Evolutionary conservation across 192 early-diverging fungal species (phyloP).

Genomic region (Coemansia sp.): DNA sequence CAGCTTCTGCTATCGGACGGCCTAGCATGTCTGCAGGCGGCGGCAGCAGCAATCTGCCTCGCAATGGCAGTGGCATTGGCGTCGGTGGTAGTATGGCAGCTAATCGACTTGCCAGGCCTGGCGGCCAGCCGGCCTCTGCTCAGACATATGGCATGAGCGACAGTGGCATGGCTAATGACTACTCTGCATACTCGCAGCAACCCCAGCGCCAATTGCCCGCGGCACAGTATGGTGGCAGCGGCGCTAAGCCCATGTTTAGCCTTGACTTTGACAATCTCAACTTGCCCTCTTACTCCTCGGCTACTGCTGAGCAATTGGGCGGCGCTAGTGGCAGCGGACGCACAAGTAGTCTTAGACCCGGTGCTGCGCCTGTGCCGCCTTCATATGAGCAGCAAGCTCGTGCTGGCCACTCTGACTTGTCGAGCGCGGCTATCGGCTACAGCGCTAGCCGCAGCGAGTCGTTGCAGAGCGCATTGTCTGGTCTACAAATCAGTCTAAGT

Average conservation of each 20-base stretch:
- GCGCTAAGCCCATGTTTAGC: constrained; percentile 43
- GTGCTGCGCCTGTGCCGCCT: neutral
- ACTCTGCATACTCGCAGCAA: constrained; percentile 12
- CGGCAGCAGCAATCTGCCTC: neutral
- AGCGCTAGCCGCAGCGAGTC: constrained; percentile 23
- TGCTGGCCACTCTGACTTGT: constrained; percentile 16
- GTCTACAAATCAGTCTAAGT: constrained; percentile 15
- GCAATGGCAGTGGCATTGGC: constrained; percentile 15
- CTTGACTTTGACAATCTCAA: constrained; percentile 59
- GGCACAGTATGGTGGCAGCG: constrained; percentile 16
- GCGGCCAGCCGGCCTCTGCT: constrained; percentile 6
- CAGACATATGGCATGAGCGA: neutral
- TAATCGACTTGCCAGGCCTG: constrained; percentile 19
- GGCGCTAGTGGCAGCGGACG: constrained; percentile 15
- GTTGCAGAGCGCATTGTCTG: constrained; percentile 19
- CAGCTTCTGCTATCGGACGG: constrained; percentile 18
- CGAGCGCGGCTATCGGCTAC: constrained; percentile 40
- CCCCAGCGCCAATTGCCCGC: constrained; percentile 14
- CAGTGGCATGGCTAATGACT: neutral
- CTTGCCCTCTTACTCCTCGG: constrained; percentile 48
- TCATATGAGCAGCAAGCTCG: constrained; percentile 7
- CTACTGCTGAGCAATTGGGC: constrained; percentile 36
- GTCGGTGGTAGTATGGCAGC: constrained; percentile 11
- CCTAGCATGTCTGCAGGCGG: constrained; percentile 13
- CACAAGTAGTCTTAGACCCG: neutral